A percentile compares a stretch with the other conserved stretches of the same genome.
Conservation (phyloP, 768 basidiomycete species). For the Pleurotus giganteus region DNA sequence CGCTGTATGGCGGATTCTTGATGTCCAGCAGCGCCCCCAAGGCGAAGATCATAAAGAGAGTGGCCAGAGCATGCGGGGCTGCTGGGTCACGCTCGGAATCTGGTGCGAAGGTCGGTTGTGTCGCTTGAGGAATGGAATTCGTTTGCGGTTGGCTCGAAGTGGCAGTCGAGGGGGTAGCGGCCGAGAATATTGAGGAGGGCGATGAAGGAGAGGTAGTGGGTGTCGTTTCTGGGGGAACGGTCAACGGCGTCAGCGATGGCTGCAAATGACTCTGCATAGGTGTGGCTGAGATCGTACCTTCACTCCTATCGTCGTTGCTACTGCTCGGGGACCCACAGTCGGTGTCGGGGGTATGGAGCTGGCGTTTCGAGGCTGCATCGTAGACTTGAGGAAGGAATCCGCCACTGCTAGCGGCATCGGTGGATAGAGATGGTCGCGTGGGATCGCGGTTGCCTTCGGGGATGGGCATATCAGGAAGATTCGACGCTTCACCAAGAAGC, state of each 20-base stretch:
- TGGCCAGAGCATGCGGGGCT: slow-evolving; percentile 49
- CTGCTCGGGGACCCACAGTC: slow-evolving; percentile 3
- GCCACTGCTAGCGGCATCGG: not conserved
- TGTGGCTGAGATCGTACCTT: not conserved
- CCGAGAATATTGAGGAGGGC: not conserved
- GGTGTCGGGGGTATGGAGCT: not conserved
- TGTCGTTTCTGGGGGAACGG: not conserved
- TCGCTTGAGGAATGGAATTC: slow-evolving; percentile 1
- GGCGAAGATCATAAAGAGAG: slow-evolving; percentile 57
- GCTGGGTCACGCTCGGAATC: slow-evolving; percentile 14
- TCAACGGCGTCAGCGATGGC: not conserved
- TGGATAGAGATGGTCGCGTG: slow-evolving; percentile 5
- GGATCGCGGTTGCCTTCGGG: slow-evolving; percentile 12
- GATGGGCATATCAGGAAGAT: slow-evolving; percentile 34
- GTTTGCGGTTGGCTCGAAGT: not conserved
- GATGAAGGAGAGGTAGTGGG: not conserved
- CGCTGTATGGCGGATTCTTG: slow-evolving; percentile 45
- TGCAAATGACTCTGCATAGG: not conserved
- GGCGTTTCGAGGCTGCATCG: not conserved
- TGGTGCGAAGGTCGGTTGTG: not conserved
- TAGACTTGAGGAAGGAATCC: slow-evolving; percentile 4
- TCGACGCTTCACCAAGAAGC: slow-evolving; percentile 27
- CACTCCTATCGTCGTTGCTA: not conserved
- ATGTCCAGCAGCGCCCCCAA: slow-evolving; percentile 60
- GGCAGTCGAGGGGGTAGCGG: not conserved